Percentiles rank a stretch among this genome's conserved stretches.
These are phyloP conservation scores for Ensete ventricosum DNA, from an alignment of 176 grass and related monocot genomes.

Conservation along the genomic window DNA sequence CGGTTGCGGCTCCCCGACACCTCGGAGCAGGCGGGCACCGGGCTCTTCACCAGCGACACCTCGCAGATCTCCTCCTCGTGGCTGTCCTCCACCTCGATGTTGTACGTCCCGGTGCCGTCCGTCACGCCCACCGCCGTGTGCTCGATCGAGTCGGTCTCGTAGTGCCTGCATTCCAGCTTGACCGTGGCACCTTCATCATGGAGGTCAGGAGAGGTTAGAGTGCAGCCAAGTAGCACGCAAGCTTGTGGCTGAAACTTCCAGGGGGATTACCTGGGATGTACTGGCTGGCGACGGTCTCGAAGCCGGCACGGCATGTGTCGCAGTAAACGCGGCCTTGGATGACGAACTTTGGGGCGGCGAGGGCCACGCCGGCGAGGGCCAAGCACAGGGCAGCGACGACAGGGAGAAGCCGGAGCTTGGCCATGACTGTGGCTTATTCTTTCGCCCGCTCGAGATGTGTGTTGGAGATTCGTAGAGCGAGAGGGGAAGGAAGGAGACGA, in stretches of 20 bases:
- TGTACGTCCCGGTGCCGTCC: slow-evolving; percentile 42
- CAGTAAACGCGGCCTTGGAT: slow-evolving; percentile 81
- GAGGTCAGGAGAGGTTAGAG: too few relatives aligned
- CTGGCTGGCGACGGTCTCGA: slow-evolving; percentile 54
- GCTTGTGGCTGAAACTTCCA: background rate
- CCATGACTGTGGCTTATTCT: background rate
- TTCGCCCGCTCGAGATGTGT: background rate
- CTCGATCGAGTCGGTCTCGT: slow-evolving; percentile 3
- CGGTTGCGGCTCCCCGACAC: slow-evolving; percentile 13
- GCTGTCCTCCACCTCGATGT: slow-evolving; percentile 30
- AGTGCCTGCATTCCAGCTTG: slow-evolving; percentile 46
- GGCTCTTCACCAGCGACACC: slow-evolving; percentile 26
- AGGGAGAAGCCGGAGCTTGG: background rate
- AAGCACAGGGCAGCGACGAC: background rate
- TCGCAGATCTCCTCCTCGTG: slow-evolving; percentile 76
- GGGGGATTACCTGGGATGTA: slow-evolving; percentile 43
- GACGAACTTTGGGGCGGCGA: slow-evolving; percentile 15
- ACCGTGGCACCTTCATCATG: slow-evolving; percentile 40
- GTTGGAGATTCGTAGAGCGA: too few relatives aligned
- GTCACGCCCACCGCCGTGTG: slow-evolving; percentile 40
- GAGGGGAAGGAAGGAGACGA: background rate
- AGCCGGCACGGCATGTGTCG: slow-evolving; percentile 80
- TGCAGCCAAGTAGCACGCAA: too few relatives aligned
- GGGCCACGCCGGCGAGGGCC: background rate
- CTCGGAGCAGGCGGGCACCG: slow-evolving; percentile 1